phyloP scores from a whole-genome alignment of 2,329 filamentous ascomycete genomes.

The Neonectria coccinea region DNA sequence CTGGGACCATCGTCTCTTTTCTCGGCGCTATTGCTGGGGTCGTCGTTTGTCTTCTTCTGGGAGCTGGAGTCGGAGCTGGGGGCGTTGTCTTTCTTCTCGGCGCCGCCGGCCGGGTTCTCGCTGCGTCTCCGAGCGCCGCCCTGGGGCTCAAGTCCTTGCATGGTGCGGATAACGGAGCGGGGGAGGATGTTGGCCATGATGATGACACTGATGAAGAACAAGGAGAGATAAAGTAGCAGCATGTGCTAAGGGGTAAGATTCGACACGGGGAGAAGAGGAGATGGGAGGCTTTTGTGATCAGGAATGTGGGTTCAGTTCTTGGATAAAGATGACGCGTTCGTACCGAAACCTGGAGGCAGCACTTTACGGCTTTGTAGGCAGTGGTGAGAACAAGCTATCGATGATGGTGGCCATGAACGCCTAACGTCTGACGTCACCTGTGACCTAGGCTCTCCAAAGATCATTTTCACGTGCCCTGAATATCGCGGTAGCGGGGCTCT shows the following conservation, averaged over 20 bases:
- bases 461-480: not conserved
- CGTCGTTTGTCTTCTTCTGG: constrained; percentile 10
- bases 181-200: constrained; percentile 48
- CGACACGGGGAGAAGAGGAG: not conserved
- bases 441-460: not conserved
- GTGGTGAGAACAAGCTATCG: not conserved
- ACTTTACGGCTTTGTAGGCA: not conserved
- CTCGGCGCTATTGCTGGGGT: constrained; percentile 3
- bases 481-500: not conserved
- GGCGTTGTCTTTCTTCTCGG: not conserved
- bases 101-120: not conserved
- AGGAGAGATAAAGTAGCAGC: constrained; percentile 34
- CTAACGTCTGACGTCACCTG: not conserved
- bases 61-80: not conserved
- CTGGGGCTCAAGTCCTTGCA: constrained; percentile 26
- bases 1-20: not conserved
- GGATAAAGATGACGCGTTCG: constrained; percentile 5
- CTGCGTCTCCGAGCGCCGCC: not conserved
- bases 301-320: not conserved
- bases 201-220: constrained; percentile 27
- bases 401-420: not conserved
- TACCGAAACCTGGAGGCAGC: constrained; percentile 12
- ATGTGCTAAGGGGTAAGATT: constrained; percentile 10
- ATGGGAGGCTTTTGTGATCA: not conserved
- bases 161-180: constrained; percentile 33